phyloP scores from a whole-genome alignment of 2,329 filamentous ascomycete genomes.

The Colletotrichum liriopes region DNA sequence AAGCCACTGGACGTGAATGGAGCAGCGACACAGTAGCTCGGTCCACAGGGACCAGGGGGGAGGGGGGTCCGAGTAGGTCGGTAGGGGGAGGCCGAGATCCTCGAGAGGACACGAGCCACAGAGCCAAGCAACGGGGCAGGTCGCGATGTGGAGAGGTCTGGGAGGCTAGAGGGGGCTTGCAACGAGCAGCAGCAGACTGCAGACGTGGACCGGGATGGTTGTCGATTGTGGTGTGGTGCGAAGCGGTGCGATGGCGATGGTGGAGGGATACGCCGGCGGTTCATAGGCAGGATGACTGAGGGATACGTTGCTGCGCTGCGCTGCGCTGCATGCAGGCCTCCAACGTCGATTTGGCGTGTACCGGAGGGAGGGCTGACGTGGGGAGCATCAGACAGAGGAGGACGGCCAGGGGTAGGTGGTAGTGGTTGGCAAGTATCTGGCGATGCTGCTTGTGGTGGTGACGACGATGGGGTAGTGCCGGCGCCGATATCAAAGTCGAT shows the following conservation, averaged over 20 bases:
- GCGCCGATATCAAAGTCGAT: not conserved
- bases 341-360: conserved; percentile 24
- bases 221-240: conserved; percentile 33
- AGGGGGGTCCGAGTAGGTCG: conserved; percentile 33
- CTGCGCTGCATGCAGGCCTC: conserved; percentile 35
- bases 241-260: conserved; percentile 25
- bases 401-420: not conserved
- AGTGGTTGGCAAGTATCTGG: not conserved
- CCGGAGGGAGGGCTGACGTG: conserved; percentile 21
- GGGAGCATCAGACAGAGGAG: conserved; percentile 28
- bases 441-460: not conserved
- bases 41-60: conserved; percentile 34
- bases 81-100: conserved; percentile 26
- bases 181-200: conserved; percentile 33
- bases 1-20: conserved; percentile 18
- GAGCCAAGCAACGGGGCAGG: conserved; percentile 34
- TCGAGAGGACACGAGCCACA: not conserved
- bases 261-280: conserved; percentile 24
- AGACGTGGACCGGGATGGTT: conserved; percentile 36
- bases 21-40: conserved; percentile 33
- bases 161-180: conserved; percentile 22
- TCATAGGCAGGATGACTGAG: conserved; percentile 27
- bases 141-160: conserved; percentile 34
- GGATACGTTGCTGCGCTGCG: conserved; percentile 28
- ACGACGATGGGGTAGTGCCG: not conserved